Percentiles rank a stretch among this genome's conserved stretches.
These are phyloP conservation scores for Fusarium sp. DNA, from an alignment of 2,329 filamentous ascomycete species.

Conservation along the genomic window DNA sequence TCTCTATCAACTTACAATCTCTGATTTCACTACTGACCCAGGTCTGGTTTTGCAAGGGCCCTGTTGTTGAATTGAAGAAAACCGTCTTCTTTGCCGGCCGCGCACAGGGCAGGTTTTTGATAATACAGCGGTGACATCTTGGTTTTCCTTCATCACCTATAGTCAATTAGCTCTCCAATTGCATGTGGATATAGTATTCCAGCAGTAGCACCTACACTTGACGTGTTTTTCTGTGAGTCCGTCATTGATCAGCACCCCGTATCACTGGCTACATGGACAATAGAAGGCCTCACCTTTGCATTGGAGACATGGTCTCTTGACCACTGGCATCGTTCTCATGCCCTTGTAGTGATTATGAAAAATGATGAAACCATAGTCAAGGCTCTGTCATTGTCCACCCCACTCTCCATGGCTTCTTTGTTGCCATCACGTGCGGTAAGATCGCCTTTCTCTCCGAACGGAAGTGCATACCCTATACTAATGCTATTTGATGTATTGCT, in stretches of 20 bases:
- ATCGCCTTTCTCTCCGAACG: conserved; percentile 42
- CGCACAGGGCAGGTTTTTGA: conserved; percentile 52
- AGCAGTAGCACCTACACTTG: conserved; percentile 48
- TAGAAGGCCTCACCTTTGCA: conserved; percentile 52
- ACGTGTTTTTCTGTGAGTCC: conserved; percentile 51
- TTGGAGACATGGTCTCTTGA: conserved; percentile 53
- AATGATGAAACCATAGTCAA: conserved; percentile 14
- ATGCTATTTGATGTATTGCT: accelerated
- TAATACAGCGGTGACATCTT: conserved; percentile 53
- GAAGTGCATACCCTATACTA: conserved; percentile 19
- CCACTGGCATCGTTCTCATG: conserved; percentile 49
- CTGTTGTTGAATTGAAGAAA: conserved; percentile 54
- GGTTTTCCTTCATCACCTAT: conserved; percentile 57
- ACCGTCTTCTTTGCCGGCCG: conserved; percentile 54
- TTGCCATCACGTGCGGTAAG: conserved; percentile 32
- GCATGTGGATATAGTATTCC: background rate
- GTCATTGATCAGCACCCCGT: conserved; percentile 32
- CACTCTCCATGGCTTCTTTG: conserved; percentile 11
- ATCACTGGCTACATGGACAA: background rate
- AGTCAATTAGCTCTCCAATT: background rate
- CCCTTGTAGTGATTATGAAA: too few relatives aligned
- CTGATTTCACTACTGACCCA: conserved; percentile 55
- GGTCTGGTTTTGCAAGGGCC: conserved; percentile 53
- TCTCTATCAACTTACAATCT: conserved; percentile 49
- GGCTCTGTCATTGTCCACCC: conserved; percentile 23